phyloP scores from a whole-genome alignment of 805 yeast genomes.

The Ogataea ramenticola region DNA sequence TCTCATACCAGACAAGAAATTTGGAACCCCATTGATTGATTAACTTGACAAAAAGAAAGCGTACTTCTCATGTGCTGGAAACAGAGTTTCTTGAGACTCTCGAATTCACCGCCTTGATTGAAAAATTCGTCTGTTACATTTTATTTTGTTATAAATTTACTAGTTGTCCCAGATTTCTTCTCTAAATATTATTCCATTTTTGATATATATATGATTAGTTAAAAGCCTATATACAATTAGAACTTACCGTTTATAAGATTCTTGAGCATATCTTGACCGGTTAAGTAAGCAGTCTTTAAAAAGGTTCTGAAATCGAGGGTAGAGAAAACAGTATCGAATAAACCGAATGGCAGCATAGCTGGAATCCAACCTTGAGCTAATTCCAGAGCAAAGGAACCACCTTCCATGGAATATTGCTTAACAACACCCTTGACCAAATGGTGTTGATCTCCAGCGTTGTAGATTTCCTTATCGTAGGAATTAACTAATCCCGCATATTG shows the following conservation, averaged over 20 bases:
- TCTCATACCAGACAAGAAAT: too few relatives aligned
- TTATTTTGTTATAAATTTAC: too few relatives aligned
- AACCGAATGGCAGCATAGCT: conserved; percentile 94
- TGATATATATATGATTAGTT: too few relatives aligned
- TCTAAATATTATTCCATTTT: too few relatives aligned
- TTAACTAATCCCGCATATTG: conserved; percentile 68
- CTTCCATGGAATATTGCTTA: conserved; percentile 83
- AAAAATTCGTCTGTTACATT: too few relatives aligned
- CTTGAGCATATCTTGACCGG: conserved; percentile 71
- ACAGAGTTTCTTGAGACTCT: too few relatives aligned
- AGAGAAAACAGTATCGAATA: conserved; percentile 69
- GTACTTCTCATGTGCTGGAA: too few relatives aligned
- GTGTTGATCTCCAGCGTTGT: conserved; percentile 81
- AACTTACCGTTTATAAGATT: conserved; percentile 32
- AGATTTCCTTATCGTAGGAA: conserved; percentile 60
- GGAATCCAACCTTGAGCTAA: conserved; percentile 99
- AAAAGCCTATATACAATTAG: too few relatives aligned
- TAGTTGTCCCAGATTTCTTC: too few relatives aligned
- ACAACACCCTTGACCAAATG: conserved; percentile 64
- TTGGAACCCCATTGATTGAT: too few relatives aligned
- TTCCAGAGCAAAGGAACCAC: conserved; percentile 82
- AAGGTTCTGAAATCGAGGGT: conserved; percentile 75
- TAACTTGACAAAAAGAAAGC: too few relatives aligned
- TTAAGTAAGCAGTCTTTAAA: conserved; percentile 58
- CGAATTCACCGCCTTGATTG: too few relatives aligned